Evolutionary conservation across 768 basidiomycete species (phyloP), one percentile per base, ranked within the genome.

Genomic region (Tephrocybe sp.): DNA sequence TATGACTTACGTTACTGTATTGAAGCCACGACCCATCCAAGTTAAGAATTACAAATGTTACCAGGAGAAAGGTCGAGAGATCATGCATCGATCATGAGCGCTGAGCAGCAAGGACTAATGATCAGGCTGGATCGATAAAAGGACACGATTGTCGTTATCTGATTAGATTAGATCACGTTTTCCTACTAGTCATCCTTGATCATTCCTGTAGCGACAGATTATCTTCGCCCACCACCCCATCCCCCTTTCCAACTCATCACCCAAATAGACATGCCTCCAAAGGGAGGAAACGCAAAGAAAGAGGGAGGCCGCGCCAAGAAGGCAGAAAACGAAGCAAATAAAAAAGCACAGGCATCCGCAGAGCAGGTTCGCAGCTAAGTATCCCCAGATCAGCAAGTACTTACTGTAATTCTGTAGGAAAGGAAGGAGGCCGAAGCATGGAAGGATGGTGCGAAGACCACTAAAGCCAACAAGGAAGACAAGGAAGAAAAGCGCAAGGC

Each of bases 241-340:
- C 34, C 24, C 22, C 15, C 9, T 32, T 12, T 18, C 22, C n/a
- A 8, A 28, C n/a, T n/a, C 11, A 31, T n/a, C 36, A n/a, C 30
- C 16, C 22, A n/a, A n/a, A 6, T 27, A 22, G 22, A 37, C n/a
- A 94, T 95, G 94, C 69, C 94, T 40, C 93, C 94, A 1, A 92
- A 91, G 68, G 89, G 86, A 54, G 83, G 78, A 58, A 96, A 93
- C 75, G 76, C 90, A 49, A 97, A 96, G 84, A 96, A 96, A 66
- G 94, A 96, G 68, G 70, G 82, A 35, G 93, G 94, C 4, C 70
- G 89, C 46, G 87, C 93, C 1, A 94, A 92, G 71, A 97, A 97
- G 67, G 90, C 90, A 21, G 89, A 94, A 63, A 94, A 92, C 63
- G 90, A 92, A 63, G 75, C 80, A 8, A 91, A 87, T 75, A 94